These are phyloP conservation scores for Nicotiana obtusifolia DNA, from an alignment of 257 asterid genomes.

Conservation along the genomic window DNA sequence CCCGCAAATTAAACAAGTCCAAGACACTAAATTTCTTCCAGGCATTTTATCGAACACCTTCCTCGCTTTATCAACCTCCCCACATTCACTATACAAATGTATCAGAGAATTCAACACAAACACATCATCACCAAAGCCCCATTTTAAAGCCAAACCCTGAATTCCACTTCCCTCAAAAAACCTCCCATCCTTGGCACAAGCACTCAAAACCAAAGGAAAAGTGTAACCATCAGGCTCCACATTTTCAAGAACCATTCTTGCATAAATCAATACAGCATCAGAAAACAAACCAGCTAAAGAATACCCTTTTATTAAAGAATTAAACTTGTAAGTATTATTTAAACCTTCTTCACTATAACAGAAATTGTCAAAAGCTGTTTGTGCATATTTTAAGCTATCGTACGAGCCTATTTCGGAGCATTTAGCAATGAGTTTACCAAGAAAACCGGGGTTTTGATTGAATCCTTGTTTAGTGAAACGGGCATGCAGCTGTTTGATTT, in stretches of 20 bases:
- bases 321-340: constrained; percentile 25
- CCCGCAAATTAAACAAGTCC: constrained; percentile 56
- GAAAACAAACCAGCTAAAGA: constrained; percentile 22
- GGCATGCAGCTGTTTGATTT: constrained; percentile 45
- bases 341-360: constrained; percentile 18
- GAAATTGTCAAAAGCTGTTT: constrained; percentile 31
- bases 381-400: constrained; percentile 41
- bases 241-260: constrained; percentile 32
- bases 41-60: constrained; percentile 50
- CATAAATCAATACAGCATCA: constrained; percentile 28
- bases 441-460: constrained; percentile 15
- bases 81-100: constrained; percentile 42
- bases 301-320: constrained; percentile 44
- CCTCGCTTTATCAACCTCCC: constrained; percentile 38
- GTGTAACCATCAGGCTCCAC: constrained; percentile 43
- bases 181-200: constrained; percentile 35
- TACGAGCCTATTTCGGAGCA: constrained; percentile 31
- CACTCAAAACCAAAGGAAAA: constrained; percentile 49
- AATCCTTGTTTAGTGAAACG: constrained; percentile 39
- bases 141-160: constrained; percentile 36
- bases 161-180: constrained; percentile 34
- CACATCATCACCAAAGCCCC: constrained; percentile 31
- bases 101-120: constrained; percentile 42
- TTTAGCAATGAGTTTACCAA: constrained; percentile 33
- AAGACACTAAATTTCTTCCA: constrained; percentile 46